Conservation (phyloP, 1,284 basidiomycete species). For the Leccinum idahoense region DNA sequence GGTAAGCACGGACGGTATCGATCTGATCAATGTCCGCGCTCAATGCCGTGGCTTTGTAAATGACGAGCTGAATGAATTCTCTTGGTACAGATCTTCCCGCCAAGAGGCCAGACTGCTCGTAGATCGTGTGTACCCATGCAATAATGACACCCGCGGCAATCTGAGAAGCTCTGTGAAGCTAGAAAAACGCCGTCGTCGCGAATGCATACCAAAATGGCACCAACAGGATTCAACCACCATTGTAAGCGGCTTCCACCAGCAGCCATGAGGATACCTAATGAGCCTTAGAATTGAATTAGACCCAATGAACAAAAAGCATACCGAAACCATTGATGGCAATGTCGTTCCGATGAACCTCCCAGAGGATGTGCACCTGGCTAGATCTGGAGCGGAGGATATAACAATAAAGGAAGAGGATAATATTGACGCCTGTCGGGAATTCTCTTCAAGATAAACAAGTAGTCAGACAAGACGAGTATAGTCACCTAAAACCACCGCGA, state of each 20-base stretch:
- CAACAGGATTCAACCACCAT: constrained; percentile 85
- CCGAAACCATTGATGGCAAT: constrained; percentile 79
- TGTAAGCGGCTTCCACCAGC: constrained; percentile 82
- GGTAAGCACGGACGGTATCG: constrained; percentile 87
- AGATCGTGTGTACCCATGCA: constrained; percentile 78
- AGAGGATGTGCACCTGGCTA: constrained; percentile 89
- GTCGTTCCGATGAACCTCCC: constrained; percentile 94
- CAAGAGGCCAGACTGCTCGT: constrained; percentile 79
- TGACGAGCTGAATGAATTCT: constrained; percentile 86
- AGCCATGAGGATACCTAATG: constrained; percentile 80
- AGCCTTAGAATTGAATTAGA: constrained; percentile 7
- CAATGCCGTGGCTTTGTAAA: constrained; percentile 91
- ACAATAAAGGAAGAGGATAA: constrained; percentile 85
- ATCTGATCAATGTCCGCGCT: constrained; percentile 80
- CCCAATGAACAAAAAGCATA: constrained; percentile 26
- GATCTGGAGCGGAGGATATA: constrained; percentile 72
- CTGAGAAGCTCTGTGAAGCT: constrained; percentile 29
- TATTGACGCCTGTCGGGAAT: constrained; percentile 64
- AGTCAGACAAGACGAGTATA: neutral
- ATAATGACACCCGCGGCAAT: constrained; percentile 78
- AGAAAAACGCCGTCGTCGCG: constrained; percentile 2
- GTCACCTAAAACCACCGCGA: constrained; percentile 75
- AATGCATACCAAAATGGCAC: constrained; percentile 65
- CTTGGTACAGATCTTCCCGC: constrained; percentile 89
- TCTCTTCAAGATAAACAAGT: neutral